Base-by-base conservation (phyloP, 2,329 filamentous ascomycete genomes). In the Tolypocladium ovalisporum region DNA sequence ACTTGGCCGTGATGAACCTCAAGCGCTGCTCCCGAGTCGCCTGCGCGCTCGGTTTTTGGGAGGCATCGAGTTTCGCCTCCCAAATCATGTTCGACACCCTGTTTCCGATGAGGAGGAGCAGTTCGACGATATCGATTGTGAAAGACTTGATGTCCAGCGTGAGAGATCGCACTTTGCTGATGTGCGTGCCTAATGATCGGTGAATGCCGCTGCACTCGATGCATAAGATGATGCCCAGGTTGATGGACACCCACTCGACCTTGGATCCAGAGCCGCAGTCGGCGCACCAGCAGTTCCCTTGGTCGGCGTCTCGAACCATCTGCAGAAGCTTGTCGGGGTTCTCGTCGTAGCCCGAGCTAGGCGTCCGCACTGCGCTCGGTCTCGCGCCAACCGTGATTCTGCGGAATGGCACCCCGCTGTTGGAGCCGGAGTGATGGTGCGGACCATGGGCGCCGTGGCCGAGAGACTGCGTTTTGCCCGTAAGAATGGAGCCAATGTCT, bases 231-330 rank as follows among this genome's bases (percentile, higher is more conserved):
- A 99, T 96, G 52, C 90, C 94, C 5, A 99, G 80, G 66, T 99
- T 99, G 73, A 99, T 96, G 0, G 94, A 97, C 34, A 97, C 94
- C 94, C 94, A 99, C 72, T 99, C 94, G 27, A 96, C 92, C 75
- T 97, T 97, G 67, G 86, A 83, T 37, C 88, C 87, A 9, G 91
- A 95, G 13, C 90, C 89, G 68, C 94, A 99, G 70, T 99, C 94
- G 19, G 94, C 94, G 69, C 94, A 99, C 82, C 88, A 89, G 63
- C 84, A 87, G 72, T 99, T 99, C 44, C 90, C 92, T 66, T 96
- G 88, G 67, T 99, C 94, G 54, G 88, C 89, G 58, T 95, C 89
- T 54, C 93, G 87, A 47, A 99, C 83, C 68, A 88, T 85, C 68
- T 96, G 90, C 6, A 99, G 80, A 10, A 99, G 78, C 69, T 87